These are phyloP conservation scores for Tylopilus sp. DNA, from an alignment of 1,284 basidiomycete genomes.

Conservation along the genomic window DNA sequence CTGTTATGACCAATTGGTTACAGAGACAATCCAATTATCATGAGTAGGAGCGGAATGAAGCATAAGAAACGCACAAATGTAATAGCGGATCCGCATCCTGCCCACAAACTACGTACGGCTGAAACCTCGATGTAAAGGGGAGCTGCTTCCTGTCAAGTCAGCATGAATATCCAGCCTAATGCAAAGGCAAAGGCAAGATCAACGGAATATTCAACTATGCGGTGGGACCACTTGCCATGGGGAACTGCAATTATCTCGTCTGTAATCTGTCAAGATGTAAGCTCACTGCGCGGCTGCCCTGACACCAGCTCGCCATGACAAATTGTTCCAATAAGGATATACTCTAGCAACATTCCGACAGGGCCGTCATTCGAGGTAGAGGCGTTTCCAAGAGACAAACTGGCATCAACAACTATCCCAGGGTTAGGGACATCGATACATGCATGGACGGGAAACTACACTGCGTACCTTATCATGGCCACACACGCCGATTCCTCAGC, in stretches of 20 bases:
- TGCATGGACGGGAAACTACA: not conserved
- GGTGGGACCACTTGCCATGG: too few species aligned
- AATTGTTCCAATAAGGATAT: slow-evolving; percentile 40
- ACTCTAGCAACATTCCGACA: slow-evolving; percentile 33
- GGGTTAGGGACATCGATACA: slow-evolving; percentile 12
- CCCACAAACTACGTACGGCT: slow-evolving; percentile 52
- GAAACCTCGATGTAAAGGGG: slow-evolving; percentile 43
- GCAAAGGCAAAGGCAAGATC: slow-evolving; percentile 68
- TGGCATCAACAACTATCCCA: slow-evolving; percentile 47
- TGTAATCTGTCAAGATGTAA: too few species aligned
- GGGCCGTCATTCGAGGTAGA: slow-evolving; percentile 28
- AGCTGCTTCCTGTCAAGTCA: slow-evolving; percentile 48
- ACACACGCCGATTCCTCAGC: slow-evolving; percentile 23
- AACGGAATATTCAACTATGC: too few species aligned
- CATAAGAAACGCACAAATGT: slow-evolving; percentile 37
- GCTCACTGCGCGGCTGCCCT: too few species aligned
- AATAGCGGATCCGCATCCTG: slow-evolving; percentile 34
- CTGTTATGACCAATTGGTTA: slow-evolving; percentile 12
- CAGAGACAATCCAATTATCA: not conserved
- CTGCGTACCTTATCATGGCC: slow-evolving; percentile 25
- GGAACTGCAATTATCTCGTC: too few species aligned
- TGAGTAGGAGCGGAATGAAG: too few species aligned
- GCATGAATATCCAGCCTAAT: slow-evolving; percentile 69
- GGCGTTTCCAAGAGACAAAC: slow-evolving; percentile 41
- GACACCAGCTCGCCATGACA: too few species aligned